A percentile compares a stretch with the other conserved stretches of the same genome.
Evolutionary conservation across 2,329 filamentous ascomycete genomes (phyloP).

Genomic region (Seiridium unicorne): DNA sequence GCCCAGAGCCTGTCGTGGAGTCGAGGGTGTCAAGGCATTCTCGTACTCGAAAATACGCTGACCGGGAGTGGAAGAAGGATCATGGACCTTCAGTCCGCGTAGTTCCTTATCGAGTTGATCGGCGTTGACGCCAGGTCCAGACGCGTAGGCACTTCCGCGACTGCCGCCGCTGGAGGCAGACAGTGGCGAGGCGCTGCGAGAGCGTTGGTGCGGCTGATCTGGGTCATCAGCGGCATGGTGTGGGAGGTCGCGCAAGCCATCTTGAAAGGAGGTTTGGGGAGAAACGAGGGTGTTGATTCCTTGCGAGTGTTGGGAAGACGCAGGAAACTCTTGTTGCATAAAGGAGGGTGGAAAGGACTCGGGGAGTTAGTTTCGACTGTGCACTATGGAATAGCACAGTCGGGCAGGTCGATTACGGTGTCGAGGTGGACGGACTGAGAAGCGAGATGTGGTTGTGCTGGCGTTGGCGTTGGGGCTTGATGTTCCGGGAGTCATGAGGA

Average conservation of each 20-base stretch:
- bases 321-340: constrained; percentile 61
- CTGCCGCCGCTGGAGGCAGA: constrained; percentile 26
- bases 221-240: constrained; percentile 40
- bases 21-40: constrained; percentile 50
- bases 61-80: constrained; percentile 34
- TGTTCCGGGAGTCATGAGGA: too few relatives aligned
- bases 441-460: too few relatives aligned
- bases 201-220: constrained; percentile 29
- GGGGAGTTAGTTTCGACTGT: constrained; percentile 42
- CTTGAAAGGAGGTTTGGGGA: constrained; percentile 41
- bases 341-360: constrained; percentile 44
- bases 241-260: constrained; percentile 48
- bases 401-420: constrained; percentile 17
- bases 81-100: constrained; percentile 48
- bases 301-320: constrained; percentile 26
- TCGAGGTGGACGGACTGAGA: not conserved
- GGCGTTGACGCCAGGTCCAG: constrained; percentile 30
- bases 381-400: constrained; percentile 52
- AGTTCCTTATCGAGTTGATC: constrained; percentile 48
- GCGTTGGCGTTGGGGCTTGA: too few relatives aligned
- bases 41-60: constrained; percentile 61
- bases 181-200: constrained; percentile 34
- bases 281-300: constrained; percentile 29
- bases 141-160: constrained; percentile 15
- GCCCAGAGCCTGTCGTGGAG: constrained; percentile 45